Conservation (phyloP, 345 rosid species). For the Eucalyptus regnans region DNA sequence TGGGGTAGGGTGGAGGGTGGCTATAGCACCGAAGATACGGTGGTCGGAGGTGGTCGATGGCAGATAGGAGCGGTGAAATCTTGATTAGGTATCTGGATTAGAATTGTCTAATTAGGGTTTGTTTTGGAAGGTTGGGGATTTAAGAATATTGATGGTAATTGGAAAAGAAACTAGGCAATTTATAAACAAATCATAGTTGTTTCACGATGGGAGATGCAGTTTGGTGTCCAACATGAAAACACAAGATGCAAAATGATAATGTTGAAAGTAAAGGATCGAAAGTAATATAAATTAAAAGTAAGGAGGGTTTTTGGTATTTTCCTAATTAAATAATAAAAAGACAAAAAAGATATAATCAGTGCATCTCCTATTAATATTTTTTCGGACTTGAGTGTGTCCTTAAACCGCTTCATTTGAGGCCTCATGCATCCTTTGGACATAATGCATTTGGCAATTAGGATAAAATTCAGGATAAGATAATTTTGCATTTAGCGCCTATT, state of each 20-base stretch:
- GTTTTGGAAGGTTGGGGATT: background rate
- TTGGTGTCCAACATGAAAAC: background rate
- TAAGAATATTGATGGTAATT: background rate
- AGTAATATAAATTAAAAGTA: no score
- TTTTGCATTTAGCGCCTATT: rapidly evolving
- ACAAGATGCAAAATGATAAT: background rate
- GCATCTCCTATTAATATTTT: no score
- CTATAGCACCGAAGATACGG: background rate
- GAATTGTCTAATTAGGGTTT: background rate
- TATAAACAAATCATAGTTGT: no score
- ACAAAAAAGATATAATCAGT: no score
- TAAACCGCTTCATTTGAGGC: no score
- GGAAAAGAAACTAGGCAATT: background rate
- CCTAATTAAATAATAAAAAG: no score
- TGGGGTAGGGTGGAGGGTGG: background rate
- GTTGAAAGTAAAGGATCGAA: no score
- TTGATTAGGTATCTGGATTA: background rate
- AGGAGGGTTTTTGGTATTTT: no score
- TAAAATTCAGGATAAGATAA: no score
- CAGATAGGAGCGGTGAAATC: background rate
- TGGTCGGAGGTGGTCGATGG: rapidly evolving
- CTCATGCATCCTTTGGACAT: no score
- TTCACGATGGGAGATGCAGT: background rate
- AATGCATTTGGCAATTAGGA: rapidly evolving
- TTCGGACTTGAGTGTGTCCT: no score